These are phyloP conservation scores for Podila horticola DNA, from an alignment of 192 early-diverging fungal genomes.

Conservation along the genomic window DNA sequence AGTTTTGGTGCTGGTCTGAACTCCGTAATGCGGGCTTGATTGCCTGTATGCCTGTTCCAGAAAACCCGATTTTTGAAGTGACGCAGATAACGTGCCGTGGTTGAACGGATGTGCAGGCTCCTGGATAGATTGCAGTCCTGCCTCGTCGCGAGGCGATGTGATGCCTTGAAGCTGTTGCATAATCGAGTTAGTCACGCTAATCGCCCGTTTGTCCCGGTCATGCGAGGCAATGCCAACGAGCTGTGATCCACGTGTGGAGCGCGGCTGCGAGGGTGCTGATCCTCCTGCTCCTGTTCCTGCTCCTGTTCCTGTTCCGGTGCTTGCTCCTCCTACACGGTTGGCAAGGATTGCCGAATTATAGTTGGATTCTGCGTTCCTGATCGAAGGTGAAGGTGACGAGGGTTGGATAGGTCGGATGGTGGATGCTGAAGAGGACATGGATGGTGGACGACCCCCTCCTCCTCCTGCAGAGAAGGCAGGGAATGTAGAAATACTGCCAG, in stretches of 20 bases:
- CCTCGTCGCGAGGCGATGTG: constrained; percentile 18
- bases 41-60: not conserved
- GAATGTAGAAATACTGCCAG: constrained; percentile 34
- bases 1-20: too few relatives aligned
- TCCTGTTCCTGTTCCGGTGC: not conserved
- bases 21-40: too few relatives aligned
- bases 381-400: constrained; percentile 33
- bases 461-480: constrained; percentile 3
- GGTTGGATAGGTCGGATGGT: constrained; percentile 43
- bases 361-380: constrained; percentile 6
- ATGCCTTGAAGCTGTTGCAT: constrained; percentile 1
- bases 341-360: constrained; percentile 29
- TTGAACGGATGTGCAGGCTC: constrained; percentile 47
- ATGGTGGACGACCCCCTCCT: constrained; percentile 21
- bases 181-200: not conserved
- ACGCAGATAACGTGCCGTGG: constrained; percentile 27
- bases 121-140: not conserved
- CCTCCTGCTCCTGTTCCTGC: not conserved
- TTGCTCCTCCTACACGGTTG: constrained; percentile 7
- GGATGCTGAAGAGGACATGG: constrained; percentile 49
- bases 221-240: constrained; percentile 12
- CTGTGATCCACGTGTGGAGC: constrained; percentile 35
- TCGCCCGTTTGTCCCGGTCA: not conserved
- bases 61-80: constrained; percentile 4
- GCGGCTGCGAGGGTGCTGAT: constrained; percentile 11